Evolutionary conservation across 106 monocot species (phyloP), one percentile per base, ranked within the genome.

Genomic region (Agapanthus africanus): DNA sequence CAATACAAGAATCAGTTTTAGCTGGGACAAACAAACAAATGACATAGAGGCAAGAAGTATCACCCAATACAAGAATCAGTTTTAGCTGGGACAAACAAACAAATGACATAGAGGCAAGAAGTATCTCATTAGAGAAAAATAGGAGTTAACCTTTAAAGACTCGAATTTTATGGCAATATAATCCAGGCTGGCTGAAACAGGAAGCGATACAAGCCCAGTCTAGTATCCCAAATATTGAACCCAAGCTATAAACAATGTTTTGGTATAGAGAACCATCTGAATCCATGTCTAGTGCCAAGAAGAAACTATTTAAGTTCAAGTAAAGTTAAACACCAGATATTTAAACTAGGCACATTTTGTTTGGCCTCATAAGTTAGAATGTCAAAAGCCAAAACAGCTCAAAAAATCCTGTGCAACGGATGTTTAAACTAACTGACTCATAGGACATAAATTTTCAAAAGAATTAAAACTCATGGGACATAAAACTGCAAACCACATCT

Each of bases 371-470:
- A n/a, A n/a, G n/a, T n/a, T n/a, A n/a, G n/a, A n/a, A n/a, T n/a
- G n/a, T n/a, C n/a, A n/a, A n/a, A n/a, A n/a, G n/a, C 25, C 25
- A 52, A 52, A 52, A 52, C 52, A 52, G n/a, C 52, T 23, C n/a
- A 52, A 52, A 21, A 52, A 4, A 52, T n/a, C 7, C 3, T 14
- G 9, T 52, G 52, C 5, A 10, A 22, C 52, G 25, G 52, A 52
- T 52, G 5, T 25, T 52, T n/a, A n/a, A 52, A 22, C n/a, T 22
- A 52, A n/a, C n/a, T n/a, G n/a, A n/a, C n/a, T n/a, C n/a, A n/a
- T n/a, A n/a, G n/a, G n/a, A n/a, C n/a, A n/a, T n/a, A n/a, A n/a
- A n/a, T n/a, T n/a, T n/a, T n/a, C n/a, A n/a, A n/a, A n/a, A n/a
- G n/a, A n/a, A n/a, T n/a, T n/a, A 52, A 14, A 52, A 52, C 25